phyloP scores from a whole-genome alignment of 169 alveolate genomes.

The Eimeria necatrix region DNA sequence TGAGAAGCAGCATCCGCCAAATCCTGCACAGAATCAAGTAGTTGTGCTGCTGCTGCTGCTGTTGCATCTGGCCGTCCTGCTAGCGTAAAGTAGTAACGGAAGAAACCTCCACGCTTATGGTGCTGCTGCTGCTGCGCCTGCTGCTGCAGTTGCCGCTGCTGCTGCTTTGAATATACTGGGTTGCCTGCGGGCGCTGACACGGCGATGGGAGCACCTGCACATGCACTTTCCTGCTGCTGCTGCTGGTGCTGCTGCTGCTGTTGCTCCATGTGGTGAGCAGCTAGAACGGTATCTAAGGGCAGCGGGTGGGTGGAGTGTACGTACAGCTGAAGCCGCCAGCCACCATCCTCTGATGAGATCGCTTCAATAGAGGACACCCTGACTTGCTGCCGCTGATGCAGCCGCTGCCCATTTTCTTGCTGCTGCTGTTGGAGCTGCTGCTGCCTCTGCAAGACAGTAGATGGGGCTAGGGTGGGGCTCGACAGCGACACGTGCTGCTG shows the following conservation, averaged over 20 bases:
- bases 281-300: slow-evolving; percentile 1
- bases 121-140: slow-evolving; percentile 23
- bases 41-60: neutral
- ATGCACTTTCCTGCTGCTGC: neutral
- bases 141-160: slow-evolving; percentile 29
- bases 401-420: neutral
- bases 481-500: neutral
- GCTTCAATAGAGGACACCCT: neutral
- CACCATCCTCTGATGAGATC: neutral
- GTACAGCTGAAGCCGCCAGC: slow-evolving; percentile 47
- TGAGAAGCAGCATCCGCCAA: neutral
- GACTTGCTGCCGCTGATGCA: neutral
- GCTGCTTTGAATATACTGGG: neutral
- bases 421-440: neutral
- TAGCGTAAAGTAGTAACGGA: neutral
- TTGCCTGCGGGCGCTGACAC: neutral
- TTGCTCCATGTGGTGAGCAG: slow-evolving; percentile 22
- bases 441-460: neutral
- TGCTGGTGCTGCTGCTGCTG: neutral
- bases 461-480: neutral
- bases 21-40: neutral
- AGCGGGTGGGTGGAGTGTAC: slow-evolving; percentile 10
- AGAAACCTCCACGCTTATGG: neutral
- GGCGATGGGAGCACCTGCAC: slow-evolving; percentile 18
- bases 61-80: neutral